Base-by-base conservation (phyloP, 1,284 basidiomycete species). In the Ustilago bromivora region DNA sequence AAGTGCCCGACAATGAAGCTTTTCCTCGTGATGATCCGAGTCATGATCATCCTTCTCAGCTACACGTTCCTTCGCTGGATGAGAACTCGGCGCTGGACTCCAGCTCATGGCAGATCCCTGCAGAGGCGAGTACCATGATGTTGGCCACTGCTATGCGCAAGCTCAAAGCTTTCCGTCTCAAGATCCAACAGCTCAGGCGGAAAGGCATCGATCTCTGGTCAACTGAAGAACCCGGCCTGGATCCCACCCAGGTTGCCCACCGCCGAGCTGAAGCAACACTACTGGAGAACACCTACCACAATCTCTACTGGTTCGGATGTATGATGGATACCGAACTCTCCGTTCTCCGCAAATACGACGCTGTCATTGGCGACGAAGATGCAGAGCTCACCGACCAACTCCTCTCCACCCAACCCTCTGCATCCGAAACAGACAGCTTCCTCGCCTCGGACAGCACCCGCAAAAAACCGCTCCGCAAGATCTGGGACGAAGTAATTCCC, bases 41-140 rank as follows among this genome's bases (percentile, higher is more conserved):
- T 17, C 61, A 54, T 52, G 66, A 69, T 7, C 47, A 57, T 35
- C 71, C 65, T 5, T 38, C 71, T 12, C 66, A 56, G 15, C 54
- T 73, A 2, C 58, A 70, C 13, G 38, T 66, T 1, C 66, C 71
- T 9, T 69, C 71, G n/a, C 67, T 75, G n/a, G 58, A 75, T 36
- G 72, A 75, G 47, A 75, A 75, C 56, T 66, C 60, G 36, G 72
- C 72, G 36, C 58, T 71, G 10, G 72, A 75, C 51, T 71, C 72
- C 11, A 57, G 55, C 31, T 63, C 63, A 4, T 75, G 72, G 72
- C 72, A 75, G 52, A 66, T 64, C 57, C 57, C 60, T 0, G 72
- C 72, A 2, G 72, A 75, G 52, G 72, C 72, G 4, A 67, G 63
- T 49, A 75, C 72, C 4, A 75, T 75, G 72, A 75, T 75, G 72